Conservation (phyloP, 1,284 basidiomycete species). For the Leccinum cinnamomeum region DNA sequence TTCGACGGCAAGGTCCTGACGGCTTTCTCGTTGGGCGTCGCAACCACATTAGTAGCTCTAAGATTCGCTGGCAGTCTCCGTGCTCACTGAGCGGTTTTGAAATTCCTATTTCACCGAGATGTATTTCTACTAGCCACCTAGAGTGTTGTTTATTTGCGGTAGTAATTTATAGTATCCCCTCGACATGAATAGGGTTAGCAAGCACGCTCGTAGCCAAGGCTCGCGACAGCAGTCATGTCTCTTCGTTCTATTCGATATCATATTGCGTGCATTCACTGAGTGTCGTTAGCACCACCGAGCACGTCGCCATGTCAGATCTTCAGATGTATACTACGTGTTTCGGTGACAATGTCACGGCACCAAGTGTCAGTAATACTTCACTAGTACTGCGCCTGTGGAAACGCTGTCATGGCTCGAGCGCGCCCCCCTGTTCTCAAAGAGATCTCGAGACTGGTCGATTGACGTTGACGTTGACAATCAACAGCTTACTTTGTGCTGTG, state of each 20-base stretch:
- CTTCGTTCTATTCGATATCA: not conserved
- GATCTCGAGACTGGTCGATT: not conserved
- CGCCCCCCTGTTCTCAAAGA: not conserved
- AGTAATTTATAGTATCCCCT: not conserved
- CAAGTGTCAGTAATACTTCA: not conserved
- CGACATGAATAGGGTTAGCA: not conserved
- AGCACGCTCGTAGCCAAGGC: not conserved
- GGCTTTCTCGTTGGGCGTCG: slow-evolving; percentile 30
- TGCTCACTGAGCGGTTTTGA: not conserved
- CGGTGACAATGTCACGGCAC: no score
- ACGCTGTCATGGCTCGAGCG: not conserved
- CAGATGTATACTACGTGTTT: not conserved
- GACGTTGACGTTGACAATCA: not conserved
- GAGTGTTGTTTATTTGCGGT: not conserved
- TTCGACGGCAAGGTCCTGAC: slow-evolving; percentile 15
- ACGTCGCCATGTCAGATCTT: not conserved
- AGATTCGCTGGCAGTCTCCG: slow-evolving; percentile 9
- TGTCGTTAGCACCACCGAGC: not conserved
- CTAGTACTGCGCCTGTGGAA: not conserved
- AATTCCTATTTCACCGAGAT: not conserved
- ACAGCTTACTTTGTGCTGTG: not conserved
- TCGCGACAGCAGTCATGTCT: not conserved
- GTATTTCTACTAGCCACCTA: not conserved
- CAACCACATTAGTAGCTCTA: slow-evolving; percentile 14
- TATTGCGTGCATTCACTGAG: not conserved